Conservation (phyloP, 1,139 yeast genomes). For the Debaryomyces udenii region DNA sequence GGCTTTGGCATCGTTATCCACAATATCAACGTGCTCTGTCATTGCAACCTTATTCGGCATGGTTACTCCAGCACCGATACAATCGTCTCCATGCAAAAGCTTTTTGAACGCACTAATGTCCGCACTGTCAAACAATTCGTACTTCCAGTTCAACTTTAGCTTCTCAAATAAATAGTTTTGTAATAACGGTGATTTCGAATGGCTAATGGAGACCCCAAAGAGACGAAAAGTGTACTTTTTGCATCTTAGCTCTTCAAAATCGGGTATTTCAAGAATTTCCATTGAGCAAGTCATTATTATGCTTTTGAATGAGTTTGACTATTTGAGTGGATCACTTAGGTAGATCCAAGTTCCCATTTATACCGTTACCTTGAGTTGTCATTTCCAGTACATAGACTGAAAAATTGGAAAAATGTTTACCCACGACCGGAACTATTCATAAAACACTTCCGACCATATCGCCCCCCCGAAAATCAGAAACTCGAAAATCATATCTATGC, state of each 20-base stretch:
- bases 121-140: conserved; percentile 22
- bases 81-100: conserved; percentile 15
- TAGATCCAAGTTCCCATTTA: conserved; percentile 1
- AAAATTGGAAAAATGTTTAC: conserved; percentile 5
- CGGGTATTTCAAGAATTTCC: background rate
- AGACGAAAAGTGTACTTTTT: conserved; percentile 5
- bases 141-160: conserved; percentile 21
- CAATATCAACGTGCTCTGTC: conserved; percentile 25
- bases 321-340: background rate
- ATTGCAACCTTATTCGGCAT: conserved; percentile 32
- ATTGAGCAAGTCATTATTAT: background rate
- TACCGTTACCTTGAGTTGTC: background rate
- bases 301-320: background rate
- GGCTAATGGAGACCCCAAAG: conserved; percentile 19
- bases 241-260: conserved; percentile 11
- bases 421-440: conserved; percentile 6
- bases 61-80: conserved; percentile 31
- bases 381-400: conserved; percentile 2
- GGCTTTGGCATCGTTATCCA: conserved; percentile 27
- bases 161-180: conserved; percentile 23
- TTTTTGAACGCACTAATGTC: conserved; percentile 21
- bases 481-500: too few species aligned
- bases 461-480: background rate
- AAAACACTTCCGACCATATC: too few species aligned
- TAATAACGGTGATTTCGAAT: conserved; percentile 24